Evolutionary conservation across 306 rosid species (phyloP).

Genomic region (Quercus rubra): DNA sequence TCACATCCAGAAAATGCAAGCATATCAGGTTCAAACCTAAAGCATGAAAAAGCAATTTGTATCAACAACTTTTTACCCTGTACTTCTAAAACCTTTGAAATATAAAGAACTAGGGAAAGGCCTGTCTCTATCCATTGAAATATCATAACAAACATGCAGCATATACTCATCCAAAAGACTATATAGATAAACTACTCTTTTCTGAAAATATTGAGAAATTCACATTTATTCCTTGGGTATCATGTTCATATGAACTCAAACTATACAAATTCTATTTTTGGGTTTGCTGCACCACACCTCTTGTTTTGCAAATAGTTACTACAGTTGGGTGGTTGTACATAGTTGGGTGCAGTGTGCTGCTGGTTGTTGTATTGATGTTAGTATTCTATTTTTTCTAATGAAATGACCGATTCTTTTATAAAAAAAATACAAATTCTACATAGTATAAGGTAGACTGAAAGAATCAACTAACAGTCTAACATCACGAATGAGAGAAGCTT

Average conservation of each 20-base stretch:
- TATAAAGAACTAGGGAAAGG: neutral
- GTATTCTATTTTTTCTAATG: too few species aligned
- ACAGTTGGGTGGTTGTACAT: too few species aligned
- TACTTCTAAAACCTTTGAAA: neutral
- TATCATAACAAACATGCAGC: neutral
- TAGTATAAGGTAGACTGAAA: neutral
- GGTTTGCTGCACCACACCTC: too few species aligned
- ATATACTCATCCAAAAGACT: neutral
- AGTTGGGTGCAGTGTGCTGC: too few species aligned
- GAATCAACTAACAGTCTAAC: neutral
- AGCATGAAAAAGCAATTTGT: conserved; percentile 9
- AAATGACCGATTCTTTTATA: too few species aligned
- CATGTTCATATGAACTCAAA: neutral
- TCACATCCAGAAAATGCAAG: conserved; percentile 96
- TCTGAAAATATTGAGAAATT: neutral
- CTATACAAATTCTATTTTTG: neutral
- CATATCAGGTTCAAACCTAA: conserved; percentile 94
- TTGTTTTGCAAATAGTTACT: too few species aligned
- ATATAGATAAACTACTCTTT: neutral
- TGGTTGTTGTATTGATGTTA: too few species aligned
- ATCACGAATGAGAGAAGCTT: too few species aligned
- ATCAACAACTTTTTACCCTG: conserved; percentile 17
- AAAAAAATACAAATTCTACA: neutral
- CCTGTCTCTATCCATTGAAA: neutral
- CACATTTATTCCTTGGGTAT: neutral